Evolutionary conservation across 1,139 yeast species (phyloP).

Genomic region (Blastobotrys serpentis): DNA sequence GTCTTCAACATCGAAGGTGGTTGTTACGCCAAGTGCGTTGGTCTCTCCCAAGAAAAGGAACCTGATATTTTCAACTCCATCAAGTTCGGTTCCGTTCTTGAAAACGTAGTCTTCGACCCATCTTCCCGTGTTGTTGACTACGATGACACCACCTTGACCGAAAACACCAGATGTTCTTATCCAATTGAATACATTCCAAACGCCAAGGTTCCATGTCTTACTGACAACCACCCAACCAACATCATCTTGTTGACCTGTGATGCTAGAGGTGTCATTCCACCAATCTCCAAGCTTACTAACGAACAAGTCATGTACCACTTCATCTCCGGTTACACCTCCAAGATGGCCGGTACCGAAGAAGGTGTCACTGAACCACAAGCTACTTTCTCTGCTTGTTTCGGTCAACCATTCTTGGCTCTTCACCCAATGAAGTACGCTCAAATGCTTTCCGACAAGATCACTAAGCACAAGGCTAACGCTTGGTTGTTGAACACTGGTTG

Average conservation of each 20-base stretch:
- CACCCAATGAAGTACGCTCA: slow-evolving; percentile 99
- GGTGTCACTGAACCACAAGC: slow-evolving; percentile 99
- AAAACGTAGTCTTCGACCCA: slow-evolving; percentile 88
- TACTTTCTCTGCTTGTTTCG: slow-evolving; percentile 97
- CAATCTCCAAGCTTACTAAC: slow-evolving; percentile 89
- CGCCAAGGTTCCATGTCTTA: slow-evolving; percentile 92
- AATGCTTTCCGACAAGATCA: slow-evolving; percentile 92
- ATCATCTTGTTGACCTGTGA: slow-evolving; percentile 93
- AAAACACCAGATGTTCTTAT: slow-evolving; percentile 95
- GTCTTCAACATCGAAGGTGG: slow-evolving; percentile 99
- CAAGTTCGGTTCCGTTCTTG: slow-evolving; percentile 90
- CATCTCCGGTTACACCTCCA: slow-evolving; percentile 97
- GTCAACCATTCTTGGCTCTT: slow-evolving; percentile 97
- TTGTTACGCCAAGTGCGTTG: slow-evolving; percentile 97
- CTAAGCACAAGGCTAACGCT: slow-evolving; percentile 84
- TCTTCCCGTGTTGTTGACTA: slow-evolving; percentile 81
- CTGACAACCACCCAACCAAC: slow-evolving; percentile 88
- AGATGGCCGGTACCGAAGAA: slow-evolving; percentile 99
- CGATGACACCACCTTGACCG: slow-evolving; percentile 78
- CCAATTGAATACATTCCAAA: slow-evolving; percentile 97
- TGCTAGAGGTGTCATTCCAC: slow-evolving; percentile 97
- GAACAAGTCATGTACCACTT: slow-evolving; percentile 99
- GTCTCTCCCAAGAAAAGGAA: slow-evolving; percentile 86
- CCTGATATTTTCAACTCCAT: slow-evolving; percentile 97
- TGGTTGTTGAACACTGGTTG: slow-evolving; percentile 99